These are phyloP conservation scores for Astrocystis sublimbata DNA, from an alignment of 495 filamentous ascomycete genomes.

Conservation along the genomic window DNA sequence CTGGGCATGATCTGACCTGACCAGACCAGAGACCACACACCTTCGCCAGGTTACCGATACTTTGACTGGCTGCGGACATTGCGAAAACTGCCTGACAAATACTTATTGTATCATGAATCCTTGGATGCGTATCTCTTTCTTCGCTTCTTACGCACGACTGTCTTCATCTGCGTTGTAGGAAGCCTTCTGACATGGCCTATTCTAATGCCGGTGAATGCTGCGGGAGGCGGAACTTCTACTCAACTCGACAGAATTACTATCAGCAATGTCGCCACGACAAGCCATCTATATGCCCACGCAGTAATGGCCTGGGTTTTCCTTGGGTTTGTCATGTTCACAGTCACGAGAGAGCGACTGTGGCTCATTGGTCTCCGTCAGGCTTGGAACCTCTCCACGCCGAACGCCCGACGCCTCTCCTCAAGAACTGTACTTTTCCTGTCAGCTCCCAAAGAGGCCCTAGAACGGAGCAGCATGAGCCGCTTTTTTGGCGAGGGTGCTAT, in stretches of 20 bases:
- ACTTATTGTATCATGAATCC: conserved; percentile 65
- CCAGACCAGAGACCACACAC: conserved; percentile 28
- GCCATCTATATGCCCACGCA: conserved; percentile 63
- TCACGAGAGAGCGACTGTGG: conserved; percentile 67
- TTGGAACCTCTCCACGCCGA: conserved; percentile 68
- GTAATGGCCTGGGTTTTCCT: conserved; percentile 65
- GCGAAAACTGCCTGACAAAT: conserved; percentile 60
- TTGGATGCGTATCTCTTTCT: conserved; percentile 78
- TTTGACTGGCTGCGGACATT: conserved; percentile 66
- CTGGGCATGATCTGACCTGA: conserved; percentile 15
- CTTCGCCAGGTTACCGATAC: conserved; percentile 20
- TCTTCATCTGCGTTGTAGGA: conserved; percentile 72
- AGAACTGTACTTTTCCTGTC: conserved; percentile 71
- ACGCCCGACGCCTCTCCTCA: conserved; percentile 64
- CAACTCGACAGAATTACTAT: conserved; percentile 67
- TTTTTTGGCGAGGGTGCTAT: conserved; percentile 62
- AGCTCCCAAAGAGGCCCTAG: conserved; percentile 60
- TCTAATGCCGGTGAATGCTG: conserved; percentile 75
- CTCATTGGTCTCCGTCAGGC: conserved; percentile 70
- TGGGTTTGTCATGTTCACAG: conserved; percentile 65
- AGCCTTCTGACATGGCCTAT: conserved; percentile 73
- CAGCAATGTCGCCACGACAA: conserved; percentile 60
- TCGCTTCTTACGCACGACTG: conserved; percentile 72
- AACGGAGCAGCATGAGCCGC: conserved; percentile 56
- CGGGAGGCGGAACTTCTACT: conserved; percentile 59